Evolutionary conservation across 345 rosid genomes (phyloP), one percentile per base, ranked within the genome.

Genomic region (Gossypium bickii): DNA sequence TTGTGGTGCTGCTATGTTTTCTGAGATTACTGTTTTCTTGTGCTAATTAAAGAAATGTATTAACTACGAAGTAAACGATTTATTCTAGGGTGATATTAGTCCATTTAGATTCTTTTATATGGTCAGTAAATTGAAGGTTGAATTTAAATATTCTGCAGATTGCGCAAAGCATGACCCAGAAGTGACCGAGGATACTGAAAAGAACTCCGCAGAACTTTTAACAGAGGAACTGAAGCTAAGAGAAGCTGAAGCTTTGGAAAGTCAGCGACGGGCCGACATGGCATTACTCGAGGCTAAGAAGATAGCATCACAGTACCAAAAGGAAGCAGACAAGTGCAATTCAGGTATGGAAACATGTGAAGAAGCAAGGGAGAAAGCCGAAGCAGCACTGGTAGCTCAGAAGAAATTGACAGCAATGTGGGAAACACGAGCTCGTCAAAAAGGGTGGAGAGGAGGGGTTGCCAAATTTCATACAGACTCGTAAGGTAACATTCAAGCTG

Each of bases 311-410:
- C 94, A 90, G 76, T 95, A 91, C 78, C 99, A 93, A 67, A 93
- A 95, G 79, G 99, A 95, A 82, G 99, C 98, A 48, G 99, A 95
- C 85, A 95, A 93, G 77, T 93, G 97, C 81, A 95, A 88, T 81
- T 91, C 98, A 0, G 99, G 98, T 56, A 93, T 95, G 99, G 99
- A 91, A 86, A 95, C 98, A 9, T 93, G 98, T 76, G 99, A 95
- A 83, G 99, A 86, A 82, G 94, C 98, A 8, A 82, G 99, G 82
- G 99, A 95, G 79, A 95, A 87, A 75, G 82, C 97, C 0, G 99
- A 91, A 77, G 86, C 82, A 16, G 85, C 92, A 48, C 81, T 95
- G 78, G 89, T 59, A 20, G 87, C 86, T 25, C 98, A 93, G 80
- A 93, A 86, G 96, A 95, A 89, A 76, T 70, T 87, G 67, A 89